Percentiles rank a stretch among this genome's conserved stretches.
phyloP scores from a whole-genome alignment of 1,139 yeast species.

The Candida tropicalis region DNA sequence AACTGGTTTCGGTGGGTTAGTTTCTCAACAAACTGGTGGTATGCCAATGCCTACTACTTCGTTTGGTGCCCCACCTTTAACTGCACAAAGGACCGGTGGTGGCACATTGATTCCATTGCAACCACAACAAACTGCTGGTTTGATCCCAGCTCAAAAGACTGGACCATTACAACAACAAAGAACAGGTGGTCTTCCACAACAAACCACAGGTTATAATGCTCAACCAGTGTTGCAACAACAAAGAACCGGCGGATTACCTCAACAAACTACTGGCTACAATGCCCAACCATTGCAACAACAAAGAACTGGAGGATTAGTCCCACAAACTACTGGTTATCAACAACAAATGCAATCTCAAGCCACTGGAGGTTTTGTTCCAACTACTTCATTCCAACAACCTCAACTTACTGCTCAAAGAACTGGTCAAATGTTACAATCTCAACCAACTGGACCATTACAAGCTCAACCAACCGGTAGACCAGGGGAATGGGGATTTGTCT shows the following conservation, averaged over 20 bases:
- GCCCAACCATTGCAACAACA: conserved; percentile 26
- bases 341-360: conserved; percentile 9
- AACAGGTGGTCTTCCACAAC: conserved; percentile 32
- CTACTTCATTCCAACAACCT: conserved; percentile 40
- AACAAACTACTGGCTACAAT: conserved; percentile 40
- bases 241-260: conserved; percentile 24
- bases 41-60: conserved; percentile 27
- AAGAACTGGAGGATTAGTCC: conserved; percentile 27
- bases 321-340: conserved; percentile 24
- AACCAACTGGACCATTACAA: conserved; percentile 36
- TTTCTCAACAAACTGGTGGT: conserved; percentile 6
- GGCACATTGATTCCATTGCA: conserved; percentile 48
- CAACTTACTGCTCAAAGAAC: conserved; percentile 33
- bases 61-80: conserved; percentile 24
- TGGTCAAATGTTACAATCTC: conserved; percentile 24
- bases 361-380: conserved; percentile 38
- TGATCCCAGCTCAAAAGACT: conserved; percentile 47
- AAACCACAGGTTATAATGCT: conserved; percentile 25
- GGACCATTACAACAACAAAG: conserved; percentile 35
- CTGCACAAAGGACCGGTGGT: conserved; percentile 47
- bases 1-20: conserved; percentile 13
- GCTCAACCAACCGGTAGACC: conserved; percentile 72
- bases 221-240: conserved; percentile 43
- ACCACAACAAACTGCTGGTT: conserved; percentile 52
- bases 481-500: conserved; percentile 82